Conservation (phyloP, 2,329 filamentous ascomycete genomes). For the Incumbomyces delicatus region DNA sequence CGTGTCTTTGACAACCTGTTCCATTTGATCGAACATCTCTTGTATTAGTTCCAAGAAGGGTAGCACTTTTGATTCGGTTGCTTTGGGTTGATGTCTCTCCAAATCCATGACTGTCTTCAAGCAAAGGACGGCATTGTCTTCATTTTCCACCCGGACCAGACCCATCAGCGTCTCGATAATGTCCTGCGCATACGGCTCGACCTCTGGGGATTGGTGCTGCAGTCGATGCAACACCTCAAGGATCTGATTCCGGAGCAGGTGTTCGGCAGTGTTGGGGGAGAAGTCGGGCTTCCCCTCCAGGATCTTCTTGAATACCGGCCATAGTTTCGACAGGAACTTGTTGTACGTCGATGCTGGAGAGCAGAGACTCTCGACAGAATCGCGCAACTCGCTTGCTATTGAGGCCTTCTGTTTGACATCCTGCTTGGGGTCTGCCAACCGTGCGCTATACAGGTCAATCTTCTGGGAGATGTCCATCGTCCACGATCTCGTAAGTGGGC, state of each 20-base stretch:
- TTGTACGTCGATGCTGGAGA: slow-evolving; percentile 67
- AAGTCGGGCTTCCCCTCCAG: slow-evolving; percentile 82
- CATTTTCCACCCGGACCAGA: slow-evolving; percentile 83
- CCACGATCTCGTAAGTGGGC: not conserved
- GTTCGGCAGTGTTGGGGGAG: slow-evolving; percentile 78
- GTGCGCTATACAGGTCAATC: slow-evolving; percentile 41
- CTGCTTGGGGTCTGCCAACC: slow-evolving; percentile 44
- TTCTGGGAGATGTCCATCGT: slow-evolving; percentile 21
- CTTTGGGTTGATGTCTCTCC: slow-evolving; percentile 82
- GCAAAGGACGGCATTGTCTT: slow-evolving; percentile 96
- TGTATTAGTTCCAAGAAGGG: slow-evolving; percentile 84
- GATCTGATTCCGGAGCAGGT: slow-evolving; percentile 86
- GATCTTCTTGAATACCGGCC: slow-evolving; percentile 81
- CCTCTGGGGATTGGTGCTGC: slow-evolving; percentile 63
- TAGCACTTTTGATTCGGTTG: slow-evolving; percentile 72
- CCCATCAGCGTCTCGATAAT: slow-evolving; percentile 85
- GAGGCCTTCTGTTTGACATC: slow-evolving; percentile 75
- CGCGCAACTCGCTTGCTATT: slow-evolving; percentile 75
- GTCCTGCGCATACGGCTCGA: slow-evolving; percentile 81
- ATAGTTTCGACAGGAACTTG: slow-evolving; percentile 73
- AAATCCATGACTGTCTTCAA: slow-evolving; percentile 98
- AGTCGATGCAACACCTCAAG: slow-evolving; percentile 91
- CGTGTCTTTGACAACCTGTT: slow-evolving; percentile 86
- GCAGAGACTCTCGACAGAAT: slow-evolving; percentile 76
- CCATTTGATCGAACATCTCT: slow-evolving; percentile 92